Conservation (phyloP, 306 rosid species). For the Pterocarpus macrocarpus region DNA sequence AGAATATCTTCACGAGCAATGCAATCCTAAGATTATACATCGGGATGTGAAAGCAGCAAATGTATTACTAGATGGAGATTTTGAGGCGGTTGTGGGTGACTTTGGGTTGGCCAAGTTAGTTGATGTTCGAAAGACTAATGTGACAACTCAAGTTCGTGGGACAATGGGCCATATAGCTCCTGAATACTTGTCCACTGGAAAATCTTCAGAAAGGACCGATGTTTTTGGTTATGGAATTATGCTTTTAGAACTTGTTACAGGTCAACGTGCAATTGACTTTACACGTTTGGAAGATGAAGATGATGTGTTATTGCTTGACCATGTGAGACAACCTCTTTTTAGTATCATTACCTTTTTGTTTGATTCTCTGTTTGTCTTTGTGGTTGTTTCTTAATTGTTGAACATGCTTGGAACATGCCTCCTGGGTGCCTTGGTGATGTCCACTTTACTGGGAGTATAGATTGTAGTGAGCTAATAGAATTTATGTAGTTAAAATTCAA, state of each 20-base stretch:
- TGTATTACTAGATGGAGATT: conserved; percentile 88
- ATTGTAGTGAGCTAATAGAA: conserved; percentile 16
- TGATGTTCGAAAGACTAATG: conserved; percentile 80
- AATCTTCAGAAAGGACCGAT: conserved; percentile 92
- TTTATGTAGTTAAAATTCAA: conserved; percentile 31
- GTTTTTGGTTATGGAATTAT: conserved; percentile 94
- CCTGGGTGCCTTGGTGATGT: conserved; percentile 18
- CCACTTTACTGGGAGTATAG: background rate
- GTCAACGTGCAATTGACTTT: conserved; percentile 92
- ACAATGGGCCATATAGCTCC: conserved; percentile 99
- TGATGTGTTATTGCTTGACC: conserved; percentile 87
- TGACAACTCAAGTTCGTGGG: conserved; percentile 97
- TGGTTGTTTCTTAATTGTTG: conserved; percentile 1
- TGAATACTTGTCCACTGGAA: conserved; percentile 93
- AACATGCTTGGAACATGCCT: conserved; percentile 33
- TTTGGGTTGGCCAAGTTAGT: conserved; percentile 94
- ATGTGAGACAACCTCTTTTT: conserved; percentile 64
- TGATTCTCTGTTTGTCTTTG: conserved; percentile 2
- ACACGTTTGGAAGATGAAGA: conserved; percentile 95
- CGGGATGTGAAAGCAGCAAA: conserved; percentile 99
- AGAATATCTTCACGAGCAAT: conserved; percentile 94
- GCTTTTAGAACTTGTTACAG: conserved; percentile 93
- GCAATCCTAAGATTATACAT: conserved; percentile 95
- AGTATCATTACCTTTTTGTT: conserved; percentile 15
- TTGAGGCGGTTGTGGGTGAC: conserved; percentile 97